phyloP scores from a whole-genome alignment of 2,329 filamentous ascomycete species.

The Claviceps purpurea region DNA sequence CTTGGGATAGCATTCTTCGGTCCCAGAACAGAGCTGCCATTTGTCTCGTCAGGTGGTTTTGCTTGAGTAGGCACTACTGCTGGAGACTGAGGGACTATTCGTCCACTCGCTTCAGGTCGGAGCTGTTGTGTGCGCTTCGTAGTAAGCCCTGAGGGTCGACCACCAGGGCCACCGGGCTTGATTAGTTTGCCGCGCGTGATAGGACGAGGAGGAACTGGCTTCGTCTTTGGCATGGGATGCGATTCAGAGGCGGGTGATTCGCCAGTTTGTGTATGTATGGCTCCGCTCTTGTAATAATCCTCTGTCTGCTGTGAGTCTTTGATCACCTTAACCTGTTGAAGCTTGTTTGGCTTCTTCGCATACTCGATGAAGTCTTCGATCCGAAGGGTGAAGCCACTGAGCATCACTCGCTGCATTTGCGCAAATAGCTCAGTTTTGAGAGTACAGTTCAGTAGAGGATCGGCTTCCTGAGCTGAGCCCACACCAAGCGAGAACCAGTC shows the following conservation, averaged over 20 bases:
- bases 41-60: background rate
- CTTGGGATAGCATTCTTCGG: conserved; percentile 23
- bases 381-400: conserved; percentile 68
- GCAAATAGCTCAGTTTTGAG: conserved; percentile 98
- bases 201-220: conserved; percentile 72
- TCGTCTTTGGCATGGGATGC: conserved; percentile 73
- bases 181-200: conserved; percentile 91
- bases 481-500: conserved; percentile 95
- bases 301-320: conserved; percentile 69
- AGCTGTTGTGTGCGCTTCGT: conserved; percentile 32
- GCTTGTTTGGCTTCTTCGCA: conserved; percentile 94
- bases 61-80: conserved; percentile 12
- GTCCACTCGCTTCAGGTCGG: conserved; percentile 23
- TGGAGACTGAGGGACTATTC: conserved; percentile 21
- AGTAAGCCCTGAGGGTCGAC: conserved; percentile 61
- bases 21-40: conserved; percentile 3
- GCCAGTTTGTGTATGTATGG: conserved; percentile 74
- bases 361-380: conserved; percentile 82
- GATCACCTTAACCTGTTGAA: conserved; percentile 73
- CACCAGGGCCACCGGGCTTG: conserved; percentile 74
- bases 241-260: conserved; percentile 75
- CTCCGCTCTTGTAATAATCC: conserved; percentile 89
- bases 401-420: conserved; percentile 69
- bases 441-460: conserved; percentile 85
- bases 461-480: conserved; percentile 80